Conservation (phyloP, 257 asterid species). For the Salvia splendens region DNA sequence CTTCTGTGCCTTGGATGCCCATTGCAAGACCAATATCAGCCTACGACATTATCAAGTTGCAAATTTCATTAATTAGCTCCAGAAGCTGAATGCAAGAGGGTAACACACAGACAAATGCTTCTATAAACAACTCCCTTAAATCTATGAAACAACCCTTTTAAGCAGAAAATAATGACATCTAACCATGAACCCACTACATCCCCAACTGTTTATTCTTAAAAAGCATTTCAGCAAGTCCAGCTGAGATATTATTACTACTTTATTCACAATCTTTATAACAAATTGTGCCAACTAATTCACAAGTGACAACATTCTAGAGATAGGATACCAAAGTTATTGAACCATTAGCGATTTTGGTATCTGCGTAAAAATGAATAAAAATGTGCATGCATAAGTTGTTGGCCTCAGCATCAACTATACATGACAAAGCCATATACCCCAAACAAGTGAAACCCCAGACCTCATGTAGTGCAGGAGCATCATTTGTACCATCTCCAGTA, state of each 20-base stretch:
- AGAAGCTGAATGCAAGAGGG: conserved; percentile 8
- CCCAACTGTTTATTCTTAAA: not conserved
- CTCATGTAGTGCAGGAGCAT: conserved; percentile 99
- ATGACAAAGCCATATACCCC: conserved; percentile 10
- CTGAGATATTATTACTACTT: not conserved
- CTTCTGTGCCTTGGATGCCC: conserved; percentile 99
- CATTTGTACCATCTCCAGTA: conserved; percentile 99
- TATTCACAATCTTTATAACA: not conserved
- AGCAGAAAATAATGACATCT: not conserved
- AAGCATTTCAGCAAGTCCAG: not conserved
- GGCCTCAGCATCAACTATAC: conserved; percentile 8
- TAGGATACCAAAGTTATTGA: not conserved
- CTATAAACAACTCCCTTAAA: conserved; percentile 12
- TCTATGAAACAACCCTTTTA: not conserved
- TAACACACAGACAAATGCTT: not conserved
- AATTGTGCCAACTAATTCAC: not conserved
- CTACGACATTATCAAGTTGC: conserved; percentile 39
- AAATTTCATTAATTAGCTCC: conserved; percentile 18
- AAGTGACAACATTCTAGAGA: conserved; percentile 7
- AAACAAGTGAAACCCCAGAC: conserved; percentile 44
- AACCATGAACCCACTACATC: conserved; percentile 17
- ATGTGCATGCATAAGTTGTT: not conserved
- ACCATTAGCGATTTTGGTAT: conserved; percentile 6
- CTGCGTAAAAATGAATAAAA: conserved; percentile 5
- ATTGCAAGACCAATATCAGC: conserved; percentile 99